phyloP scores from a whole-genome alignment of 73 alveolate genomes.

The Paramecium primaurelia region DNA sequence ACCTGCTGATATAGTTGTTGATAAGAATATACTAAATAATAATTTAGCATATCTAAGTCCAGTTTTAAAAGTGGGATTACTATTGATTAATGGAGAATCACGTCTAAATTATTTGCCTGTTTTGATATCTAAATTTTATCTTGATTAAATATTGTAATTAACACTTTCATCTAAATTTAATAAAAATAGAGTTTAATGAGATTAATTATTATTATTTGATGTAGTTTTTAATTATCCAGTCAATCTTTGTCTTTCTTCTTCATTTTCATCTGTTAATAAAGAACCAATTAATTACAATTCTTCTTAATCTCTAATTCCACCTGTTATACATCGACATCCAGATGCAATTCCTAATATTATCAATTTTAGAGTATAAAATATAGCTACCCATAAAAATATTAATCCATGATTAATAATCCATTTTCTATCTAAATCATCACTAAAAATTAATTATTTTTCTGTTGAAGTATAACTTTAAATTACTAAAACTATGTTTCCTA shows the following conservation, averaged over 20 bases:
- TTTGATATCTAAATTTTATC: neutral
- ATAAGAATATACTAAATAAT: neutral
- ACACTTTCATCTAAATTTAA: constrained; percentile 15
- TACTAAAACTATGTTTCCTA: neutral
- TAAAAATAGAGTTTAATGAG: neutral
- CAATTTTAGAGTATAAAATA: neutral
- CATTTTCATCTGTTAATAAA: neutral
- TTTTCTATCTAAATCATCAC: constrained; percentile 42
- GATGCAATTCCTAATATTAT: neutral
- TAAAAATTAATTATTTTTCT: neutral
- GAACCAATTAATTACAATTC: neutral
- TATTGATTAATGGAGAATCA: neutral
- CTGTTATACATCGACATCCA: neutral
- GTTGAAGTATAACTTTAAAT: neutral
- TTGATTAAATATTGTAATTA: neutral
- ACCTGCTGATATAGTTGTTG: neutral
- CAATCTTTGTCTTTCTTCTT: constrained; percentile 11
- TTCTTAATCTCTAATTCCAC: neutral
- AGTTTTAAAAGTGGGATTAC: neutral
- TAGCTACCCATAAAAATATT: neutral
- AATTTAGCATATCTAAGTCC: neutral
- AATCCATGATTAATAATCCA: constrained; percentile 6
- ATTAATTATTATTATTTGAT: neutral
- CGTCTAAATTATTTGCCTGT: neutral
- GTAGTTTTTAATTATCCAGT: neutral